phyloP scores from a whole-genome alignment of 163 green algal species.

The Scenedesmus sp. region DNA sequence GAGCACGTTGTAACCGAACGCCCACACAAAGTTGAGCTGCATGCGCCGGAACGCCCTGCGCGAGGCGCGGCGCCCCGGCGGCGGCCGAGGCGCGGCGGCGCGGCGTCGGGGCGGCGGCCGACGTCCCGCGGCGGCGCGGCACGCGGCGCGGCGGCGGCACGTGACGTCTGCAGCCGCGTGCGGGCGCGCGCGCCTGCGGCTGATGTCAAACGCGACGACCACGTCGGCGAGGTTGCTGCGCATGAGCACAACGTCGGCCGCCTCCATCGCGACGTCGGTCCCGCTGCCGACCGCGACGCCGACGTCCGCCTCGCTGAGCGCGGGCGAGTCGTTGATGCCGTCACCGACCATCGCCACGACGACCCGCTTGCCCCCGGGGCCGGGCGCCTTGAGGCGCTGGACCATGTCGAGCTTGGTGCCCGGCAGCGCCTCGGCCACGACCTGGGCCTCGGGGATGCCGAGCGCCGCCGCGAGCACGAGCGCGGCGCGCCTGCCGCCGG shows the following conservation, averaged over 20 bases:
- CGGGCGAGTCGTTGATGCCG: constrained; percentile 97
- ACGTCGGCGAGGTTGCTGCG: constrained; percentile 83
- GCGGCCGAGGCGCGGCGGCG: too few relatives aligned
- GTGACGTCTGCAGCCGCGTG: too few relatives aligned
- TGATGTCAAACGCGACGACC: constrained; percentile 87
- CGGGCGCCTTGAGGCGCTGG: constrained; percentile 43
- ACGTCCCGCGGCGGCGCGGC: too few relatives aligned
- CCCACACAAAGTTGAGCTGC: constrained; percentile 92
- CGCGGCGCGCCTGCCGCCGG: constrained; percentile 51
- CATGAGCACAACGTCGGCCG: constrained; percentile 94
- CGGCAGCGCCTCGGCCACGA: constrained; percentile 69
- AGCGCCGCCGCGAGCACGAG: constrained; percentile 64
- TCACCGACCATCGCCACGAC: constrained; percentile 90
- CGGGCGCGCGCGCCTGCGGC: constrained; percentile 14
- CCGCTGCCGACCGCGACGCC: constrained; percentile 92
- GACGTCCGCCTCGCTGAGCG: constrained; percentile 91
- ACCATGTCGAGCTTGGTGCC: constrained; percentile 69
- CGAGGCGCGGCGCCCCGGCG: too few relatives aligned
- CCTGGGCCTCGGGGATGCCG: constrained; percentile 58
- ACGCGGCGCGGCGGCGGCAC: too few relatives aligned
- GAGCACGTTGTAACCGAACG: constrained; percentile 94
- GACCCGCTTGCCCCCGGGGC: background rate
- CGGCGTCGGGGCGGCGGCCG: too few relatives aligned
- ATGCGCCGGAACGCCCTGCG: constrained; percentile 81
- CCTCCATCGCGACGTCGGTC: constrained; percentile 79